Conservation (phyloP, 2,329 filamentous ascomycete species). For the Trichothecium roseum region DNA sequence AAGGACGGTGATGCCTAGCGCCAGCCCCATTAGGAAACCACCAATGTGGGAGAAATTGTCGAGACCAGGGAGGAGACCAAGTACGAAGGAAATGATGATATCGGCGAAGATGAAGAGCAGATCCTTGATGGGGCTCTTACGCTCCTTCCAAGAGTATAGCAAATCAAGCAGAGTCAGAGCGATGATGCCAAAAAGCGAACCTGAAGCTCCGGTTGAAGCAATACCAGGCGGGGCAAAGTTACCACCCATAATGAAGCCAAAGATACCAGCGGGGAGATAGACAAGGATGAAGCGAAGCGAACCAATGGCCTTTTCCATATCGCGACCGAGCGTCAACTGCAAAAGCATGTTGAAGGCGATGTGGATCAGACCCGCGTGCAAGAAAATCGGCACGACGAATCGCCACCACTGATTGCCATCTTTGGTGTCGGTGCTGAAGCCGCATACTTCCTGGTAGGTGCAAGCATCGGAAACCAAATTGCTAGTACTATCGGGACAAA, state of each 20-base stretch:
- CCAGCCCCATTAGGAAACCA: constrained; percentile 85
- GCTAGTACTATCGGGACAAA: constrained; percentile 72
- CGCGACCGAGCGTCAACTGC: constrained; percentile 78
- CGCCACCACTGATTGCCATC: constrained; percentile 69
- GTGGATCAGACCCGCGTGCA: constrained; percentile 88
- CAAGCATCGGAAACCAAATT: constrained; percentile 43
- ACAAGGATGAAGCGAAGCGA: constrained; percentile 80
- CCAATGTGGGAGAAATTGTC: constrained; percentile 98
- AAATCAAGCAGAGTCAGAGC: constrained; percentile 82
- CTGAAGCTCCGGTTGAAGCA: constrained; percentile 80
- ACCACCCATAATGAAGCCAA: constrained; percentile 88
- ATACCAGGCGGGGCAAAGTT: constrained; percentile 81
- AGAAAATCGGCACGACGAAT: constrained; percentile 91
- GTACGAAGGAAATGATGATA: constrained; percentile 78
- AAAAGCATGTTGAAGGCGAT: constrained; percentile 93
- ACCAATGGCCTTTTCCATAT: constrained; percentile 88
- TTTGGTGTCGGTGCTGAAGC: constrained; percentile 51
- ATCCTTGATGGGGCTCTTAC: constrained; percentile 67
- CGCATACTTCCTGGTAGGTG: constrained; percentile 70
- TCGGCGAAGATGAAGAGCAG: constrained; percentile 81
- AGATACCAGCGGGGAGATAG: constrained; percentile 85
- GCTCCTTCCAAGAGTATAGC: constrained; percentile 83
- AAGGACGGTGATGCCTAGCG: constrained; percentile 75
- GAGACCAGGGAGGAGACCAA: constrained; percentile 81
- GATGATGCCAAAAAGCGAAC: constrained; percentile 82